These are phyloP conservation scores for Euphrasia arctica DNA, from an alignment of 305 asterid species.

Conservation along the genomic window DNA sequence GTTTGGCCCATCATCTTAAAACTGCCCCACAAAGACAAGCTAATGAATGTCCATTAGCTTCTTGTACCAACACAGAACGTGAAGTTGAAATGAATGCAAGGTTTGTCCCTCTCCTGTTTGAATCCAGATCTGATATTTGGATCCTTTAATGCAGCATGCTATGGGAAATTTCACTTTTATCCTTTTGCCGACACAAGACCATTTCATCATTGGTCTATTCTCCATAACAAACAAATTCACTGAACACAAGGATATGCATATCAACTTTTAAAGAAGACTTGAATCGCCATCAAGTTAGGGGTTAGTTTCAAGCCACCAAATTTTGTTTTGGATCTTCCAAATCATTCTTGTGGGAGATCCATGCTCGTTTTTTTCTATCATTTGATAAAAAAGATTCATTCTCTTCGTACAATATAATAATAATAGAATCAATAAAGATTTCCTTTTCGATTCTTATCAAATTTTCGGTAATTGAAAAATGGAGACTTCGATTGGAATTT, in stretches of 20 bases:
- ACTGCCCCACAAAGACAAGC: neutral
- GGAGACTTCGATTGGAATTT: too few relatives aligned
- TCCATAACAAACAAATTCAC: neutral
- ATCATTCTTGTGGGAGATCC: too few relatives aligned
- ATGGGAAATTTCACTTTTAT: neutral
- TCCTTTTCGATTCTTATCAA: neutral
- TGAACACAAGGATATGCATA: neutral
- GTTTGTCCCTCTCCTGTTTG: constrained; percentile 4
- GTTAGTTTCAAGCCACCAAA: too few relatives aligned
- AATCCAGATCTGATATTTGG: constrained; percentile 20
- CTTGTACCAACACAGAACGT: too few relatives aligned
- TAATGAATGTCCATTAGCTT: neutral
- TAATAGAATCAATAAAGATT: too few relatives aligned
- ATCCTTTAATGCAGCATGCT: constrained; percentile 2
- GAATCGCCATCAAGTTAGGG: neutral
- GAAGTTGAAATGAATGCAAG: neutral
- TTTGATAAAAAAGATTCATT: too few relatives aligned
- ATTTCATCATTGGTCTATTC: neutral
- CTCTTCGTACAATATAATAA: too few relatives aligned
- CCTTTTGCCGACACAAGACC: constrained; percentile 5
- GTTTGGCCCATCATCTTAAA: too few relatives aligned
- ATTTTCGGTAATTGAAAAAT: neutral
- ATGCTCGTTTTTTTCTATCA: too few relatives aligned
- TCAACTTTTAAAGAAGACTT: constrained; percentile 3
- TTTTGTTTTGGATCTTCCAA: too few relatives aligned